phyloP scores from a whole-genome alignment of 306 rosid species.

The Alnus rubra region DNA sequence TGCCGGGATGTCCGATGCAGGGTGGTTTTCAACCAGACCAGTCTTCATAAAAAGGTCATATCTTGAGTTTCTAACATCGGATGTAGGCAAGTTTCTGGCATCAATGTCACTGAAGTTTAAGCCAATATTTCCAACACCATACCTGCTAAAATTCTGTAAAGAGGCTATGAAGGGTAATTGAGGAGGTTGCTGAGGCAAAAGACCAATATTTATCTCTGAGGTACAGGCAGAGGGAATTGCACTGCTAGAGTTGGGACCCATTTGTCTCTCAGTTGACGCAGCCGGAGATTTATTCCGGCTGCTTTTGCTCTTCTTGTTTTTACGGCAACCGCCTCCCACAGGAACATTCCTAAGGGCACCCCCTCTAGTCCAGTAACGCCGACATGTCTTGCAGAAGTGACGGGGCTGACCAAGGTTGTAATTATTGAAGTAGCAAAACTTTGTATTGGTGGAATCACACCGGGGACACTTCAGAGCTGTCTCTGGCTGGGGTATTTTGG shows the following conservation, averaged over 20 bases:
- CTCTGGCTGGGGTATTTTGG: conserved; percentile 78
- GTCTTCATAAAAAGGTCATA: too few relatives aligned
- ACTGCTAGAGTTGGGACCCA: conserved; percentile 33
- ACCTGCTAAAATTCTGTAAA: conserved; percentile 59
- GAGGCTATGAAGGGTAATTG: conserved; percentile 68
- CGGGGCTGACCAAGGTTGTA: conserved; percentile 87
- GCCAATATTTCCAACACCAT: conserved; percentile 55
- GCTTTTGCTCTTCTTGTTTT: conserved; percentile 82
- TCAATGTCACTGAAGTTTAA: conserved; percentile 47
- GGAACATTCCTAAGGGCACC: conserved; percentile 90
- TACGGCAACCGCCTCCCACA: conserved; percentile 89
- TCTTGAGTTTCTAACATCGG: too few relatives aligned
- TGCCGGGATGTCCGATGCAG: conserved; percentile 28
- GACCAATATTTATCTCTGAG: conserved; percentile 34
- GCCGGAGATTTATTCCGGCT: conserved; percentile 67
- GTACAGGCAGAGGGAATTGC: conserved; percentile 27
- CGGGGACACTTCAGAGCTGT: conserved; percentile 87
- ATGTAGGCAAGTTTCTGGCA: too few relatives aligned
- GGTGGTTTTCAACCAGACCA: too few relatives aligned
- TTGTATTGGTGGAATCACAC: conserved; percentile 85
- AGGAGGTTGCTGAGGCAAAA: conserved; percentile 43
- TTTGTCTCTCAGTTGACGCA: conserved; percentile 28
- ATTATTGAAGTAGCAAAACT: conserved; percentile 90
- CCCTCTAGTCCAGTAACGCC: conserved; percentile 93
- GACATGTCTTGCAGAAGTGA: conserved; percentile 90